Percentiles rank a stretch among this genome's conserved stretches.
phyloP scores from a whole-genome alignment of 805 yeast species.

The Metschnikowia lachancei region DNA sequence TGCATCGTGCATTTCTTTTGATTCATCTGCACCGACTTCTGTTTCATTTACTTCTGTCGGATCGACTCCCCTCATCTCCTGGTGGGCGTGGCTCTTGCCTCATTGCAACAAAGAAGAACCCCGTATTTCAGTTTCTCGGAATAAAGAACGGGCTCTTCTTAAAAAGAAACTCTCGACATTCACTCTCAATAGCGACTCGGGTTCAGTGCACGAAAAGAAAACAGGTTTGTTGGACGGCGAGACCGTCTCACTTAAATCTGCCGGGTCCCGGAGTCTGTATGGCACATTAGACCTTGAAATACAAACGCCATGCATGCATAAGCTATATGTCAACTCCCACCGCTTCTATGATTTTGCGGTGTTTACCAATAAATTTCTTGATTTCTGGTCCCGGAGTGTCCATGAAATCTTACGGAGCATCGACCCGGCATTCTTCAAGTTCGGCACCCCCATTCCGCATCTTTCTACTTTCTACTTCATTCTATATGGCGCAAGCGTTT shows the following conservation, averaged over 20 bases:
- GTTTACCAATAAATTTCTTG: conserved; percentile 19
- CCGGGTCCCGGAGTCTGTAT: conserved; percentile 11
- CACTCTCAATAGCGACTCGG: conserved; percentile 18
- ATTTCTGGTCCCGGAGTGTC: conserved; percentile 11
- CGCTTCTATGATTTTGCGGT: conserved; percentile 24
- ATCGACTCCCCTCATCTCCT: neutral
- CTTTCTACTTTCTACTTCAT: conserved; percentile 12
- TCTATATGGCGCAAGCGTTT: conserved; percentile 6
- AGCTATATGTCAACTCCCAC: conserved; percentile 21
- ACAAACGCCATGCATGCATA: neutral
- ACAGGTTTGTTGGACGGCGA: conserved; percentile 10
- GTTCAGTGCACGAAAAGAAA: conserved; percentile 9
- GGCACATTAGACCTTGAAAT: conserved; percentile 21
- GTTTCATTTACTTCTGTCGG: neutral
- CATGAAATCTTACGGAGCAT: conserved; percentile 3
- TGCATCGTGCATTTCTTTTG: too few species aligned
- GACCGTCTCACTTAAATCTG: conserved; percentile 12
- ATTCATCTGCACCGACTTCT: too few species aligned
- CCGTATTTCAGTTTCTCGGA: neutral
- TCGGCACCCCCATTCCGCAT: conserved; percentile 14
- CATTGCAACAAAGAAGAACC: conserved; percentile 2
- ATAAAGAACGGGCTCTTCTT: conserved; percentile 11
- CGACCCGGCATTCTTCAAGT: conserved; percentile 18
- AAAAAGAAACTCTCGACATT: conserved; percentile 22
- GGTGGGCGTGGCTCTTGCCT: conserved; percentile 11